Conservation (phyloP, 495 filamentous ascomycete species). For the Podospora conica region DNA sequence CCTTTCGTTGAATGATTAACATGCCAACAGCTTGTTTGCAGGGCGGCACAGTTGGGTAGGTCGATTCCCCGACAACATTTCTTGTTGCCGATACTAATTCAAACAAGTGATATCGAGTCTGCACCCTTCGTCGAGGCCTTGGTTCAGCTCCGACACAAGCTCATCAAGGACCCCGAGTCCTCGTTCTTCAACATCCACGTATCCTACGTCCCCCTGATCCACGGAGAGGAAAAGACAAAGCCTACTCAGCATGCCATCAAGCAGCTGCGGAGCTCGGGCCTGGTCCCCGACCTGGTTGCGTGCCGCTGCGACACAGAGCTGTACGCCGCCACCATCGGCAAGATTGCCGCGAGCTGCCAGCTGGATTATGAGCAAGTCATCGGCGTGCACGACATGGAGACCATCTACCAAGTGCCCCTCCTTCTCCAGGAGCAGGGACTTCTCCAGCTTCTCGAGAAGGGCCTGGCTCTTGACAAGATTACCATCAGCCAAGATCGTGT, state of each 20-base stretch:
- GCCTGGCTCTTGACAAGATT: conserved; percentile 34
- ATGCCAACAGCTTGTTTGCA: not conserved
- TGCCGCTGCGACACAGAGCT: conserved; percentile 79
- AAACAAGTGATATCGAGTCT: conserved; percentile 68
- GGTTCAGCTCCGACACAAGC: conserved; percentile 63
- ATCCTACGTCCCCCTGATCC: conserved; percentile 62
- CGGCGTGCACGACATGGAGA: conserved; percentile 75
- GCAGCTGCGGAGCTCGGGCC: conserved; percentile 69
- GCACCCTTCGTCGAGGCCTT: conserved; percentile 86
- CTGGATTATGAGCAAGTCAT: conserved; percentile 75
- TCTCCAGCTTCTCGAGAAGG: conserved; percentile 48
- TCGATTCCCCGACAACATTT: not conserved
- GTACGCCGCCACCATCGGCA: conserved; percentile 66
- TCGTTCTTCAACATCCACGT: conserved; percentile 88
- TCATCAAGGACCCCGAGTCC: conserved; percentile 48
- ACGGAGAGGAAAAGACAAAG: conserved; percentile 94
- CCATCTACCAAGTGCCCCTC: conserved; percentile 87
- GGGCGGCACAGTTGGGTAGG: conserved; percentile 39
- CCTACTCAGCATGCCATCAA: conserved; percentile 88
- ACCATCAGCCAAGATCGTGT: not conserved
- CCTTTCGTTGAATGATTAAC: not conserved
- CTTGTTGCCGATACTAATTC: not conserved
- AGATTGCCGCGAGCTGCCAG: conserved; percentile 83
- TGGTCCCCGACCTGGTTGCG: conserved; percentile 85
- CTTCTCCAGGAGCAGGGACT: conserved; percentile 78